Evolutionary conservation across 805 yeast species (phyloP).

Genomic region (Candida stauntonica): DNA sequence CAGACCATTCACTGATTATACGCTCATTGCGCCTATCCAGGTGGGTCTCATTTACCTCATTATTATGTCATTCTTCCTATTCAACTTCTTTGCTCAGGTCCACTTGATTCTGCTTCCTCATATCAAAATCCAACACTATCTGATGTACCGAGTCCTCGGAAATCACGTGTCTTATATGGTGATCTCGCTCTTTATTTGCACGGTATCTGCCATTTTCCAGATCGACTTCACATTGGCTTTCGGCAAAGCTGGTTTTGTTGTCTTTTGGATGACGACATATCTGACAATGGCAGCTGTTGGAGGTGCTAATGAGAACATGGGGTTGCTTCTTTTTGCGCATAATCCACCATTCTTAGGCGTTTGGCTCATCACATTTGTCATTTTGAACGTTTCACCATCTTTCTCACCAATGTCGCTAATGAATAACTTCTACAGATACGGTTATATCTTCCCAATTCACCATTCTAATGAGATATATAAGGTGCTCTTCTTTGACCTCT

Average conservation of each 20-base stretch:
- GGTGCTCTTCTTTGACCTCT: constrained; percentile 52
- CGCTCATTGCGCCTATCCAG: constrained; percentile 62
- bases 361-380: constrained; percentile 70
- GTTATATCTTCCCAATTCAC: constrained; percentile 67
- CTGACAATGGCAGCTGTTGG: constrained; percentile 75
- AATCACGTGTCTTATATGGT: constrained; percentile 53
- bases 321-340: constrained; percentile 44
- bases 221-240: constrained; percentile 52
- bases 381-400: constrained; percentile 63
- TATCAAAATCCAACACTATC: constrained; percentile 40
- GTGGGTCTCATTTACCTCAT: constrained; percentile 72
- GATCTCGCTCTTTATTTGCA: constrained; percentile 52
- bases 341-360: constrained; percentile 66
- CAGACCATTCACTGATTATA: constrained; percentile 46
- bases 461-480: constrained; percentile 59
- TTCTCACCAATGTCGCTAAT: constrained; percentile 60
- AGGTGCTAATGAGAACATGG: constrained; percentile 64
- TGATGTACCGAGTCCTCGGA: constrained; percentile 47
- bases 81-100: constrained; percentile 51
- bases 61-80: constrained; percentile 68
- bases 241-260: constrained; percentile 68
- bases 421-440: constrained; percentile 55
- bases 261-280: constrained; percentile 67
- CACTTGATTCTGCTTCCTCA: constrained; percentile 47
- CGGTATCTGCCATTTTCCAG: constrained; percentile 66